Evolutionary conservation across 345 rosid species (phyloP), one percentile per base, ranked within the genome.

Genomic region (Populus deltoides): DNA sequence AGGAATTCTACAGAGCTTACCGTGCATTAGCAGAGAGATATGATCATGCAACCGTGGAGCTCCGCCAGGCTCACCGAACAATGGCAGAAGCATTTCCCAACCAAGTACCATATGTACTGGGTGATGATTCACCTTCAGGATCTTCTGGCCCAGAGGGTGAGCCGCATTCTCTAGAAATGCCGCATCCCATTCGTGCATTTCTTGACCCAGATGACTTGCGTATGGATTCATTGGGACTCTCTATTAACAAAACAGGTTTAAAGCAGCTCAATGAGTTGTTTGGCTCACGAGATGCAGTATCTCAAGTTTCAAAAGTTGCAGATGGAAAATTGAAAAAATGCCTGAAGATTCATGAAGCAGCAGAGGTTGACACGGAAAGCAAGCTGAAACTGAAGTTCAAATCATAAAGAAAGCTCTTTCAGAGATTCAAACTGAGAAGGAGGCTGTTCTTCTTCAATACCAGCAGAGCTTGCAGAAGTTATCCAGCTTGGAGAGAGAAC

Each of bases 11-110:
- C 81, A 87, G 94, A 66, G 89, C 88, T 87, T 96, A 96, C 72
- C 92, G 92, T 57, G 87, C 96, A 49, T 79, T 95, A 69, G 98
- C 98, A 0, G 96, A 93, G 87, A 92, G 98, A 68, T 93, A 95
- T 82, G 97, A 93, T 87, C 91, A 90, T 72, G 86, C 92, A 67
- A 89, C 89, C 0, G 94, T 88, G 51, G 98, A 93, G 75, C 85
- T 82, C 43, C 85, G 82, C 17, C 85, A 82, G 51, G 85, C 85
- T 39, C 85, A 82, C 45, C 85, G 85, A 57, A 82, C 85, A 24
- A 78, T 82, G 82, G 74, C 82, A 39, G 79, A 70, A 66, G 79
- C 77, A 75, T 78, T 82, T 74, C 85, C 85, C 39, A 75, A 78
- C 75, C 85, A 82, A 71, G 70, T 75, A 27, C 79, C 81, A 47